Conservation (phyloP, 371 early-diverging fungal genomes). For the Mucor velutinosus region DNA sequence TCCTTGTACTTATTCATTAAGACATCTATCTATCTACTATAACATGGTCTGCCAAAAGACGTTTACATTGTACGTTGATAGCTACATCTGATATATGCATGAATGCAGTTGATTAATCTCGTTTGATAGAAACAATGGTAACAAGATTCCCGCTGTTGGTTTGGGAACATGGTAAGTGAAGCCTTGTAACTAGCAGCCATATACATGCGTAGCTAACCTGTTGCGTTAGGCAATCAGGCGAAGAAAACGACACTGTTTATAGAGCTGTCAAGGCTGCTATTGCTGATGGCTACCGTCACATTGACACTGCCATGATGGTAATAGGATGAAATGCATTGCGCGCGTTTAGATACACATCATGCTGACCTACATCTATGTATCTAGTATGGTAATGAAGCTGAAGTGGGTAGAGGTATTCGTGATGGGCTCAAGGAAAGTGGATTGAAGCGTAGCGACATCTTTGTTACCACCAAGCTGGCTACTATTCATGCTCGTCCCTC, state of each 20-base stretch:
- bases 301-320: constrained; percentile 64
- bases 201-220: constrained; percentile 14
- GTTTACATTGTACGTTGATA: constrained; percentile 18
- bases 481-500: constrained; percentile 54
- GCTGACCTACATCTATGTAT: constrained; percentile 4
- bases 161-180: constrained; percentile 49
- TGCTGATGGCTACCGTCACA: constrained; percentile 49
- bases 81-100: too few relatives aligned
- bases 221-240: constrained; percentile 32
- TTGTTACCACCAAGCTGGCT: constrained; percentile 91
- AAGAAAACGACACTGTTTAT: constrained; percentile 40
- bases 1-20: not conserved
- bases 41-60: constrained; percentile 30
- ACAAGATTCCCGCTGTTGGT: constrained; percentile 48
- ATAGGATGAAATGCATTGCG: not conserved
- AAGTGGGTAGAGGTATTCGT: constrained; percentile 66
- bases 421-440: constrained; percentile 52
- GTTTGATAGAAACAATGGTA: constrained; percentile 45
- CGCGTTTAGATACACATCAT: constrained; percentile 15
- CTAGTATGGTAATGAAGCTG: constrained; percentile 70
- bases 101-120: not conserved
- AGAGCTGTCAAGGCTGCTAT: constrained; percentile 45
- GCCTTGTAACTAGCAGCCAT: not conserved
- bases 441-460: constrained; percentile 71
- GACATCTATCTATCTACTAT: too few relatives aligned